These are phyloP conservation scores for Xanthoconium stramineum DNA, from an alignment of 768 basidiomycete genomes.

Conservation along the genomic window DNA sequence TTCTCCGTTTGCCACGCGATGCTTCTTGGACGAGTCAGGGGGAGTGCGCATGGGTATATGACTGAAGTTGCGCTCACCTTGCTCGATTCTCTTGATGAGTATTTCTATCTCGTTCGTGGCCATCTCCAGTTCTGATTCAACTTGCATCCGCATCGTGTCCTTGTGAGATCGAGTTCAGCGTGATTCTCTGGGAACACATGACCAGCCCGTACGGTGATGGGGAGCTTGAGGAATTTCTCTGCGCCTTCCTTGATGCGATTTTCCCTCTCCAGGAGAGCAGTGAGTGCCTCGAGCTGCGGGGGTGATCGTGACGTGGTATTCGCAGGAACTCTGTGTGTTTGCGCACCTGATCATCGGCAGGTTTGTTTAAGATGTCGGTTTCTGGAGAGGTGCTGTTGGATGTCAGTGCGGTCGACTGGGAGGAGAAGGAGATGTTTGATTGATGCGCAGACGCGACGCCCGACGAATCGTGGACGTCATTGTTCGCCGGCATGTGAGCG, in stretches of 20 bases:
- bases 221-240: conserved; percentile 79
- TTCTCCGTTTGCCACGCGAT: conserved; percentile 32
- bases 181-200: conserved; percentile 1
- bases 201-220: conserved; percentile 41
- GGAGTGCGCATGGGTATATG: not conserved
- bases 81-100: conserved; percentile 52
- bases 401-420: conserved; percentile 28
- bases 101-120: conserved; percentile 70
- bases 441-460: conserved; percentile 19
- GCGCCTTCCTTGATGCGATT: conserved; percentile 88
- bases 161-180: conserved; percentile 26
- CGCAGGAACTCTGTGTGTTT: not conserved
- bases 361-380: conserved; percentile 17
- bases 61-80: conserved; percentile 30
- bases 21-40: conserved; percentile 16
- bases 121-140: conserved; percentile 73
- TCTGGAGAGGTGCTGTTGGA: conserved; percentile 24
- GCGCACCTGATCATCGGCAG: conserved; percentile 31
- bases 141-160: conserved; percentile 66
- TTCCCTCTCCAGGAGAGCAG: conserved; percentile 68
- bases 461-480: conserved; percentile 27
- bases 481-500: conserved; percentile 27
- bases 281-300: conserved; percentile 61
- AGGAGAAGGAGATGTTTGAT: conserved; percentile 29
- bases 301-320: conserved; percentile 4